A percentile compares a stretch with the other conserved stretches of the same genome.
Evolutionary conservation across 2,329 filamentous ascomycete genomes (phyloP).

Genomic region (Sporothrix sp.): DNA sequence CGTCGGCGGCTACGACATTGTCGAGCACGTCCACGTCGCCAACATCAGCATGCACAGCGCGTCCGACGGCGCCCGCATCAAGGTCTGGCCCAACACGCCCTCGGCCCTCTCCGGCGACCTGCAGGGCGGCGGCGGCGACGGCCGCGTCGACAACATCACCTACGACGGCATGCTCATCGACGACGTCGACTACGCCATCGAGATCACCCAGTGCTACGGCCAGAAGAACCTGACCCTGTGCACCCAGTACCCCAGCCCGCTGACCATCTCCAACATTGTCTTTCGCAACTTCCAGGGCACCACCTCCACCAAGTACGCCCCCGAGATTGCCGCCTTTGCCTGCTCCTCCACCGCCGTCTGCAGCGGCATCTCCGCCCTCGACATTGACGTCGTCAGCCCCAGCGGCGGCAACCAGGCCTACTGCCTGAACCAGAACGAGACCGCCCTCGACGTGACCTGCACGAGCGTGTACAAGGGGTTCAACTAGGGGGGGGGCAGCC

Average conservation of each 20-base stretch:
- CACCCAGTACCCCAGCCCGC: constrained; percentile 41
- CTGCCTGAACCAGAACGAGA: constrained; percentile 21
- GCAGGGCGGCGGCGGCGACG: constrained; percentile 48
- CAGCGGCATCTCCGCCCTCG: constrained; percentile 17
- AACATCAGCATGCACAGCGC: constrained; percentile 28
- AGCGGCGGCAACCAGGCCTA: constrained; percentile 19
- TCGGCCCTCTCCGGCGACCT: constrained; percentile 35
- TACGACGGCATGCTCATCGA: constrained; percentile 46
- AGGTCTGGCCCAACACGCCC: constrained; percentile 37
- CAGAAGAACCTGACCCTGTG: constrained; percentile 54
- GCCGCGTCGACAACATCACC: constrained; percentile 51
- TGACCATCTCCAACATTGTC: constrained; percentile 44
- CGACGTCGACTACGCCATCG: constrained; percentile 54
- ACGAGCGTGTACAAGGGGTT: constrained; percentile 10
- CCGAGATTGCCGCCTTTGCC: constrained; percentile 21
- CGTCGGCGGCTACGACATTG: constrained; percentile 44
- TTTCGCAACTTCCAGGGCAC: constrained; percentile 45
- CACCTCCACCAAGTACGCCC: constrained; percentile 24
- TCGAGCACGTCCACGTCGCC: constrained; percentile 46
- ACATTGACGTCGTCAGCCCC: constrained; percentile 22
- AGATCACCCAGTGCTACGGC: constrained; percentile 35
- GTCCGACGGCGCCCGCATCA: constrained; percentile 50
- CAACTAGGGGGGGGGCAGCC: not conserved
- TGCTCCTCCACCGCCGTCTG: constrained; percentile 21
- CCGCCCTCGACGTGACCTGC: constrained; percentile 20